Conservation (phyloP, 768 basidiomycete genomes). For the Melanogaster broomeanus region DNA sequence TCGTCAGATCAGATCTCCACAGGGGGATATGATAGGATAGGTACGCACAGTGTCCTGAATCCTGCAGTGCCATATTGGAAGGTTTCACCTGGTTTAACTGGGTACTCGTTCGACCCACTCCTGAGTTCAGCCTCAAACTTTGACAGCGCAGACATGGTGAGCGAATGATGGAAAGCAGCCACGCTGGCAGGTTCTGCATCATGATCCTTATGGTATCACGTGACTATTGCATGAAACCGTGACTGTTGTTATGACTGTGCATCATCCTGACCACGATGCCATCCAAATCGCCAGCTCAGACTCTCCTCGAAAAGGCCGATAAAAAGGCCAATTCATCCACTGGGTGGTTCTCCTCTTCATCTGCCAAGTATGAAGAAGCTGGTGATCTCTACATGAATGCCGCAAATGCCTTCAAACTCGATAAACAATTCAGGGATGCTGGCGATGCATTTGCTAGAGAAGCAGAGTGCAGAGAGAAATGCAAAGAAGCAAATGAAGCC, state of each 20-base stretch:
- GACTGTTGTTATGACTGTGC: background rate
- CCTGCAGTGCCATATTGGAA: constrained; percentile 95
- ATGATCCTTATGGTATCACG: constrained; percentile 7
- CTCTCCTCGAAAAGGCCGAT: constrained; percentile 82
- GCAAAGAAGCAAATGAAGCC: constrained; percentile 90
- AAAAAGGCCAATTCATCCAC: constrained; percentile 85
- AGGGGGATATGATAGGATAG: constrained; percentile 5
- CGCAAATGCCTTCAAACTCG: constrained; percentile 90
- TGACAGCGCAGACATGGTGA: constrained; percentile 36
- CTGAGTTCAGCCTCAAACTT: constrained; percentile 45
- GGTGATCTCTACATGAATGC: constrained; percentile 95
- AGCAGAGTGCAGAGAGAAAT: constrained; percentile 90
- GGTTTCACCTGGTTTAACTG: constrained; percentile 65
- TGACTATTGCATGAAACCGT: constrained; percentile 5
- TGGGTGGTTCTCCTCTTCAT: constrained; percentile 86
- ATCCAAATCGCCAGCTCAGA: constrained; percentile 76
- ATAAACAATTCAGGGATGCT: constrained; percentile 88
- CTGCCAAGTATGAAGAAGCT: constrained; percentile 90
- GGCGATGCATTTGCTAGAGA: constrained; percentile 93
- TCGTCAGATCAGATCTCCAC: constrained; percentile 7
- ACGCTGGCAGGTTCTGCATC: no score
- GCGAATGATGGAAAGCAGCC: background rate
- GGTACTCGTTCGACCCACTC: constrained; percentile 58
- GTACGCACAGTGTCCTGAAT: constrained; percentile 83
- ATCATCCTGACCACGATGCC: constrained; percentile 47